A percentile compares a stretch with the other conserved stretches of the same genome.
Evolutionary conservation across 495 filamentous ascomycete genomes (phyloP).

Genomic region (Neurospora hispaniola): DNA sequence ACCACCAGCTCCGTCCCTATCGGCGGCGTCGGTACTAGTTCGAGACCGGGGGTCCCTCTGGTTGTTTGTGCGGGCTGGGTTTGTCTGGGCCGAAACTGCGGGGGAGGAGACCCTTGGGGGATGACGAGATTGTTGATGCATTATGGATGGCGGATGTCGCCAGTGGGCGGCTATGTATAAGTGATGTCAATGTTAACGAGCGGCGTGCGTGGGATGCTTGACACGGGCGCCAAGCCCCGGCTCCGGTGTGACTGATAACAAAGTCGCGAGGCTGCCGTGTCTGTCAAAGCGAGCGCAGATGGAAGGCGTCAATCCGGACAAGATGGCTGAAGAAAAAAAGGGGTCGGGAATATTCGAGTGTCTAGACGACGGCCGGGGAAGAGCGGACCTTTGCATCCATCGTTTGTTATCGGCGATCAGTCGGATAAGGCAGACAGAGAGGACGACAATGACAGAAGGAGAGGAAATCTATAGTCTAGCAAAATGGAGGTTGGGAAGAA

Average conservation of each 20-base stretch:
- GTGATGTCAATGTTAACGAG: not conserved
- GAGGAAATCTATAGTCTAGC: not conserved
- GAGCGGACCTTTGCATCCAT: slow-evolving; percentile 20
- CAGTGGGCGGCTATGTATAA: not conserved
- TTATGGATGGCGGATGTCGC: slow-evolving; percentile 21
- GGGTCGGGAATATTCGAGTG: not conserved
- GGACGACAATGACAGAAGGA: not conserved
- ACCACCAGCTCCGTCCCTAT: slow-evolving; percentile 24
- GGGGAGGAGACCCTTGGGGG: slow-evolving; percentile 55
- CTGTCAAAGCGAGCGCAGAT: not conserved
- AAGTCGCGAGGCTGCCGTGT: not conserved
- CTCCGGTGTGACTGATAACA: not conserved
- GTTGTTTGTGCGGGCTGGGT: slow-evolving; percentile 60
- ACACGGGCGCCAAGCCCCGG: not conserved
- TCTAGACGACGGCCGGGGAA: not conserved
- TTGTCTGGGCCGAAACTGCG: slow-evolving; percentile 53
- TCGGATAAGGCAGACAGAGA: not conserved
- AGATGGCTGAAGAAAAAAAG: not conserved
- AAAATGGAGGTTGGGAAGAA: slow-evolving; percentile 2
- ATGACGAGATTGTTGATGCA: slow-evolving; percentile 80
- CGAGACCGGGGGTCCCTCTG: slow-evolving; percentile 45
- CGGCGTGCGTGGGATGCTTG: not conserved
- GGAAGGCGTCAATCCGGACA: not conserved
- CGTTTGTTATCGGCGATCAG: slow-evolving; percentile 6
- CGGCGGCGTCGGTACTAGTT: slow-evolving; percentile 27